phyloP scores from a whole-genome alignment of 2,329 filamentous ascomycete species.

The Apiospora hydei region DNA sequence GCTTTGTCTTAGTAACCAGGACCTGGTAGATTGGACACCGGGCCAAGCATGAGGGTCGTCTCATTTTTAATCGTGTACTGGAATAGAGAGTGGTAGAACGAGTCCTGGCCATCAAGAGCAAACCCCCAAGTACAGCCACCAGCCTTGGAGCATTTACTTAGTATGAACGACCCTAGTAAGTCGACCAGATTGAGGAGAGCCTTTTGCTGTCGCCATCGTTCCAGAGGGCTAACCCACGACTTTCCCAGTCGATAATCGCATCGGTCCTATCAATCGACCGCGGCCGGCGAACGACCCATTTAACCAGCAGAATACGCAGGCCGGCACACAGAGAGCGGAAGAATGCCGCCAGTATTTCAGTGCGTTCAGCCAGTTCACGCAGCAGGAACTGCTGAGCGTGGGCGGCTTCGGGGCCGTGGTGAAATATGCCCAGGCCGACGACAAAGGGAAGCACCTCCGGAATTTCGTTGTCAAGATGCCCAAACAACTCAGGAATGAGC shows the following conservation, averaged over 20 bases:
- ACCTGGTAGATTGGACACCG: background rate
- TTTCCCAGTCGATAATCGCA: background rate
- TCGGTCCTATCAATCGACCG: background rate
- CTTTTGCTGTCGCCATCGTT: background rate
- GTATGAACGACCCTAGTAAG: background rate
- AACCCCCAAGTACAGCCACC: background rate
- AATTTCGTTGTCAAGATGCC: background rate
- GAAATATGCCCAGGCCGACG: background rate
- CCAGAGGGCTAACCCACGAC: background rate
- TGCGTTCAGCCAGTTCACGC: background rate
- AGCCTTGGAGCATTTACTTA: background rate
- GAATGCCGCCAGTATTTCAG: background rate
- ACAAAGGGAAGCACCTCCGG: background rate
- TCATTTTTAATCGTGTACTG: too few species aligned
- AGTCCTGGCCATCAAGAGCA: background rate
- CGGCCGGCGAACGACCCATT: background rate
- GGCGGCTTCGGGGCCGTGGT: constrained; percentile 1
- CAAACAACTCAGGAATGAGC: too few species aligned
- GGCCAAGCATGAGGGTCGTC: background rate
- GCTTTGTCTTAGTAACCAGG: background rate
- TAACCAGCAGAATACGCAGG: too few species aligned
- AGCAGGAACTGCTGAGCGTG: background rate
- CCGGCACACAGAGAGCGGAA: background rate
- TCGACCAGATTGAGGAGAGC: background rate
- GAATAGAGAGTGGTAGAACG: background rate